Evolutionary conservation across 208 protist genomes (phyloP).

Genomic region (Wallacemonas sp.): DNA sequence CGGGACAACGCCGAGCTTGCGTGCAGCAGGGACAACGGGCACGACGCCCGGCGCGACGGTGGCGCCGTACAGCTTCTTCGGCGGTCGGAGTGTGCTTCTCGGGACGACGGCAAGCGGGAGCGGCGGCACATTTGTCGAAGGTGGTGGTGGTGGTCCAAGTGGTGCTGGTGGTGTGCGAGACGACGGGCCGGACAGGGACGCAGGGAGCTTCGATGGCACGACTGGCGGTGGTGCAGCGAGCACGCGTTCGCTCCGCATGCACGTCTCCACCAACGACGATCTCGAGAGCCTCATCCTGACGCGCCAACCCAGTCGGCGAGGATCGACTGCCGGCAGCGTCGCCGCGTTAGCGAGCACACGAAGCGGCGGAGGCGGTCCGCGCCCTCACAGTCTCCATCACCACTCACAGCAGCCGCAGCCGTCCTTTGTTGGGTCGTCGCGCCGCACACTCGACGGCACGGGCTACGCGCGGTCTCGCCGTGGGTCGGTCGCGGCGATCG

Average conservation of each 20-base stretch:
- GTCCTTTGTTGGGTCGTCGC: neutral
- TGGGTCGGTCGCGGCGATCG: neutral
- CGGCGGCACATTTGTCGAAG: neutral
- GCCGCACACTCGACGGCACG: neutral
- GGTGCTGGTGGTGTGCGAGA: too few species aligned
- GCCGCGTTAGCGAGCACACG: too few species aligned
- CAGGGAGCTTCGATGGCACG: neutral
- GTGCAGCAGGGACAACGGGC: too few species aligned
- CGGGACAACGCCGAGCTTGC: too few species aligned
- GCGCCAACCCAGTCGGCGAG: neutral
- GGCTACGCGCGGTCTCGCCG: neutral
- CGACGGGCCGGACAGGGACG: neutral
- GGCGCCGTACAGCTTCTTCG: constrained; percentile 9
- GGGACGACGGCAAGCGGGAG: neutral
- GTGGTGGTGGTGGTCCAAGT: too few species aligned
- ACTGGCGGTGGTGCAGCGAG: neutral
- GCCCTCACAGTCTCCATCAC: too few species aligned
- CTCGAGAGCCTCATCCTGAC: constrained; percentile 2
- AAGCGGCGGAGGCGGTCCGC: too few species aligned
- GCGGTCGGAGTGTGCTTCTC: constrained; percentile 5
- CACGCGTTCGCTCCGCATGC: neutral
- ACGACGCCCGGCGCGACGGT: neutral
- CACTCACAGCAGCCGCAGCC: too few species aligned
- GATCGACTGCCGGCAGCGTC: neutral
- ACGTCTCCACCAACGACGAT: constrained; percentile 8